phyloP scores from a whole-genome alignment of 2,329 filamentous ascomycete genomes.

The Calycina herbarum region DNA sequence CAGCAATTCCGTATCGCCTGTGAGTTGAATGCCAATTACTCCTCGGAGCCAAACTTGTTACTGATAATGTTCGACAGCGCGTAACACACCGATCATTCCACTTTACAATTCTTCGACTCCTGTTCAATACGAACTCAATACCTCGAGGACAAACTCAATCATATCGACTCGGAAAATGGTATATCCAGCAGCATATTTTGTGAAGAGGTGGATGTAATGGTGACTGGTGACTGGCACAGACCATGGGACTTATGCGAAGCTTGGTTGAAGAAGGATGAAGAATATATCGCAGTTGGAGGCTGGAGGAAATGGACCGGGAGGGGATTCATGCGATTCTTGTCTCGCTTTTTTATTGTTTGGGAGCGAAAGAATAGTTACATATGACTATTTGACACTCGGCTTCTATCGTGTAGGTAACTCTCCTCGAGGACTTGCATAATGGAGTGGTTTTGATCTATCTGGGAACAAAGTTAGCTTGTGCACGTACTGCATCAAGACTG shows the following conservation, averaged over 20 bases:
- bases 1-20: conserved; percentile 18
- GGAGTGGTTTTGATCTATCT: too few species aligned
- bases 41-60: background rate
- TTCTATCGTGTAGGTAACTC: too few species aligned
- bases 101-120: background rate
- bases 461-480: too few species aligned
- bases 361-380: too few species aligned
- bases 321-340: too few species aligned
- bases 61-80: background rate
- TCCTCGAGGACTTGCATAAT: too few species aligned
- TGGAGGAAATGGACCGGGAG: too few species aligned
- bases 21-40: conserved; percentile 12
- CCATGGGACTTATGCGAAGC: background rate
- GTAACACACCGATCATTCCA: background rate
- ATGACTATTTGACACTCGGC: too few species aligned
- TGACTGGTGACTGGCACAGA: background rate
- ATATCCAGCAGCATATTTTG: background rate
- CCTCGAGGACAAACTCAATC: background rate
- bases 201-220: background rate
- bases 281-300: too few species aligned
- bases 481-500: too few species aligned
- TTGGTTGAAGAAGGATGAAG: too few species aligned
- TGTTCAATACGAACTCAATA: background rate
- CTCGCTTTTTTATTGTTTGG: too few species aligned
- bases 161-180: background rate